phyloP scores from a whole-genome alignment of 352 stramenopile genomes.

The Lagenidium giganteum region DNA sequence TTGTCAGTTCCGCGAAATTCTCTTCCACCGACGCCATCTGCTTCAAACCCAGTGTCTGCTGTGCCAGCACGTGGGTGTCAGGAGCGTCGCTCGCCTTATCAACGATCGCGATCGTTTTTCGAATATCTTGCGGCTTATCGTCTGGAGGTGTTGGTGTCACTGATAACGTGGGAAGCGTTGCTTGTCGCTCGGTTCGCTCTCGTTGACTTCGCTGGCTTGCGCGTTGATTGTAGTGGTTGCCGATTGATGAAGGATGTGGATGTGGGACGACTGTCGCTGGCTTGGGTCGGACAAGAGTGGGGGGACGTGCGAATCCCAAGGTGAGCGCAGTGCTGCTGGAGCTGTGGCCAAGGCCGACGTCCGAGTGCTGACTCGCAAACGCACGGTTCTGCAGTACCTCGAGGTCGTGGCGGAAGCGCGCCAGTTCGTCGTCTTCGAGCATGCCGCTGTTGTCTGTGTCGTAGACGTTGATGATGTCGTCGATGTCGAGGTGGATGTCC shows the following conservation, averaged over 20 bases:
- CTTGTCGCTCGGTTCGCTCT: too few relatives aligned
- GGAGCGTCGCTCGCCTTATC: too few relatives aligned
- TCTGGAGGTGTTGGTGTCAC: not conserved
- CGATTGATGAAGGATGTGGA: too few relatives aligned
- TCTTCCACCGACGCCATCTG: not conserved
- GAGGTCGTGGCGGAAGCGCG: slow-evolving; percentile 60
- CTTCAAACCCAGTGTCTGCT: slow-evolving; percentile 1
- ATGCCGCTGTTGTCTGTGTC: slow-evolving; percentile 75
- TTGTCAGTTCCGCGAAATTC: not conserved
- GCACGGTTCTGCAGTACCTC: slow-evolving; percentile 70
- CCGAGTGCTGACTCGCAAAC: slow-evolving; percentile 27
- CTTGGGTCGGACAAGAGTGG: too few relatives aligned
- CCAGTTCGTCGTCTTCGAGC: slow-evolving; percentile 71
- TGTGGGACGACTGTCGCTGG: not conserved
- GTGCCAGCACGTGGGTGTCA: too few relatives aligned
- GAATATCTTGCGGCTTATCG: slow-evolving; percentile 23
- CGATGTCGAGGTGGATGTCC: slow-evolving; percentile 66
- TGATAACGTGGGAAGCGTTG: too few relatives aligned
- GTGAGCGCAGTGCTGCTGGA: not conserved
- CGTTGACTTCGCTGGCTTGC: too few relatives aligned
- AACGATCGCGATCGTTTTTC: too few relatives aligned
- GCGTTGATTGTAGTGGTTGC: too few relatives aligned
- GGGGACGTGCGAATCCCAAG: too few relatives aligned
- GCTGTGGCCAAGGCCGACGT: not conserved
- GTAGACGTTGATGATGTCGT: slow-evolving; percentile 79